Evolutionary conservation across 257 asterid species (phyloP), one percentile per base, ranked within the genome.

Genomic region (Anisodus tanguticus): DNA sequence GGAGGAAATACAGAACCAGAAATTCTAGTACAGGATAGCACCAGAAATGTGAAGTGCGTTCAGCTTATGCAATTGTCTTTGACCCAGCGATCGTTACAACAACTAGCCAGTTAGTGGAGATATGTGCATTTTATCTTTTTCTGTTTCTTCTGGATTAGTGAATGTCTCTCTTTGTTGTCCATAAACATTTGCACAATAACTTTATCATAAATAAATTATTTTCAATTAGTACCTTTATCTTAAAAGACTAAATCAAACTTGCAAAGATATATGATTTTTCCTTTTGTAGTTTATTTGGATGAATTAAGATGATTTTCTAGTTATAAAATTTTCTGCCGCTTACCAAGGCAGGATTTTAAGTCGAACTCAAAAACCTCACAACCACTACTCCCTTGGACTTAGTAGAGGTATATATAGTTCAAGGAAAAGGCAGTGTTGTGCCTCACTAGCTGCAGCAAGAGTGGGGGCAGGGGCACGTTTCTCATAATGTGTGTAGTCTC

Each of bases 361-460:
- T 47, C n/a, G 58, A 53, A 53, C 58, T 57, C 51, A 55, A 17
- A 72, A 19, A 22, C 13, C 26, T 76, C 62, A 26, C 19, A 22
- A 1, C 13, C 63, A 22, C 11, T 76, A 51, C 8, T 22, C 22
- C 13, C 45, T 10, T 76, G 62, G 6, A 22, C 62, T 76, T 76
- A 22, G 17, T 7, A 49, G n/a, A 74, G 80, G 62, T 74, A 49
- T 22, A 11, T 74, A 49, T 74, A 49, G n/a, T 49, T 74, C 19
- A 74, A 74, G 60, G 12, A 19, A 49, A 47, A 74, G 60, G 13
- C 81, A 49, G 11, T 72, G n/a, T n/a, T 47, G 80, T 72, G 80
- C 80, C 37, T 22, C 59, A 19, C 58, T 72, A 76, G 45, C 63
- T 76, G 62, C 81, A 76, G 81, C 12, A 49, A 76, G 43, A 51